Conservation (phyloP, 1,139 yeast species). For the Scheffersomyces illinoinensis region DNA sequence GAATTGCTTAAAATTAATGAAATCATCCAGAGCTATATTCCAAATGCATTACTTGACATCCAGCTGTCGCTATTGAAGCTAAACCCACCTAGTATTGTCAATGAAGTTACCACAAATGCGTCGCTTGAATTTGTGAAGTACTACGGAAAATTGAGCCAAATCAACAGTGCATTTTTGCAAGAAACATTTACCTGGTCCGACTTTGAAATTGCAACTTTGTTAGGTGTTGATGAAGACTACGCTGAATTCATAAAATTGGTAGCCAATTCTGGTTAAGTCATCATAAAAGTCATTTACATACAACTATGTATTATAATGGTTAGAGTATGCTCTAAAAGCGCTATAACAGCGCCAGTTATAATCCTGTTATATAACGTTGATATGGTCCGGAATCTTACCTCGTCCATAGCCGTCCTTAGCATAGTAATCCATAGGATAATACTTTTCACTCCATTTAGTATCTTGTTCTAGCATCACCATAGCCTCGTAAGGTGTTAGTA, state of each 20-base stretch:
- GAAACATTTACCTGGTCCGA: constrained; percentile 53
- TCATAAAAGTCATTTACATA: not conserved
- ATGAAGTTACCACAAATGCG: constrained; percentile 52
- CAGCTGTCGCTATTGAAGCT: constrained; percentile 58
- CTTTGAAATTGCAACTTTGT: constrained; percentile 59
- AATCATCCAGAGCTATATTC: constrained; percentile 51
- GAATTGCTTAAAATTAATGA: constrained; percentile 42
- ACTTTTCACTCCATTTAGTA: constrained; percentile 60
- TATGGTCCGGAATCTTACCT: constrained; percentile 62
- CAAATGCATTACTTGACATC: constrained; percentile 61
- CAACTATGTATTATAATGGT: not conserved
- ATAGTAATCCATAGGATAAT: constrained; percentile 96
- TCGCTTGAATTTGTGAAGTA: constrained; percentile 52
- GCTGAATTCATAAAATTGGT: constrained; percentile 7
- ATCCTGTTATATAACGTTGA: not conserved
- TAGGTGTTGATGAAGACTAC: constrained; percentile 54
- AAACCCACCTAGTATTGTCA: constrained; percentile 63
- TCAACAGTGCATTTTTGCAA: constrained; percentile 42
- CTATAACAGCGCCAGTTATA: not conserved
- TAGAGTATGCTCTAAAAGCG: not conserved
- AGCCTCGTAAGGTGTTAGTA: constrained; percentile 94
- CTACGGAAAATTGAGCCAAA: constrained; percentile 47
- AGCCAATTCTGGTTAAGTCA: not conserved
- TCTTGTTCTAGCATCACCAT: constrained; percentile 85
- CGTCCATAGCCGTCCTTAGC: constrained; percentile 91